These are phyloP conservation scores for Lantana camara DNA, from an alignment of 257 asterid genomes.

Conservation along the genomic window DNA sequence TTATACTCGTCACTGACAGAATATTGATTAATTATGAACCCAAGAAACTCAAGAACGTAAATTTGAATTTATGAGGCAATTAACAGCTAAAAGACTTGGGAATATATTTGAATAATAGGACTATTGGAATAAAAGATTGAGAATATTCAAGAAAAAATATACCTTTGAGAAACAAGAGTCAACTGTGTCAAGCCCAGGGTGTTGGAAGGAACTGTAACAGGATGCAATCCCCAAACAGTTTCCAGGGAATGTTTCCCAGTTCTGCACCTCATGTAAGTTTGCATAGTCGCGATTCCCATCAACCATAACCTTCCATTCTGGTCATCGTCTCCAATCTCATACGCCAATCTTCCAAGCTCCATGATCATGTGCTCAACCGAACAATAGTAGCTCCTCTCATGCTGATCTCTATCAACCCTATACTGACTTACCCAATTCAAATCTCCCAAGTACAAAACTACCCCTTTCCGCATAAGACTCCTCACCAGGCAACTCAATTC, in stretches of 20 bases:
- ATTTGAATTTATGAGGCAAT: too few relatives aligned
- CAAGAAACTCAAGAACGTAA: too few relatives aligned
- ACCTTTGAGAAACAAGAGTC: conserved; percentile 60
- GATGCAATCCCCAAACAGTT: conserved; percentile 62
- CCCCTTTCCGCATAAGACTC: conserved; percentile 53
- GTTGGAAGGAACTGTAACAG: conserved; percentile 62
- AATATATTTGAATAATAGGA: too few relatives aligned
- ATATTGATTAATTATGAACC: too few relatives aligned
- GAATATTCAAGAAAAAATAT: conserved; percentile 2
- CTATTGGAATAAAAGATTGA: not conserved
- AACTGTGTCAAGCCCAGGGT: conserved; percentile 50
- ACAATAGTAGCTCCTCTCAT: conserved; percentile 51
- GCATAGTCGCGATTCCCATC: conserved; percentile 71
- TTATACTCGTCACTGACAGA: conserved; percentile 28
- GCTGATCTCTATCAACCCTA: conserved; percentile 41
- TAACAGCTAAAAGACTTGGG: not conserved
- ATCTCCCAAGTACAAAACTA: conserved; percentile 75
- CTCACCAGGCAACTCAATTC: conserved; percentile 46
- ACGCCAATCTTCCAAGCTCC: conserved; percentile 60
- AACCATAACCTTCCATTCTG: conserved; percentile 58
- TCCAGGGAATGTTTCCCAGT: conserved; percentile 60
- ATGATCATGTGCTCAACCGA: conserved; percentile 69
- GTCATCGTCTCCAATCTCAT: conserved; percentile 31
- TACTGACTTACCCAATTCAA: conserved; percentile 65
- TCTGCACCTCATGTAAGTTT: conserved; percentile 63